Percentiles rank a stretch among this genome's conserved stretches.
phyloP scores from a whole-genome alignment of 2,329 filamentous ascomycete genomes.

The Xylariaceae sp. region DNA sequence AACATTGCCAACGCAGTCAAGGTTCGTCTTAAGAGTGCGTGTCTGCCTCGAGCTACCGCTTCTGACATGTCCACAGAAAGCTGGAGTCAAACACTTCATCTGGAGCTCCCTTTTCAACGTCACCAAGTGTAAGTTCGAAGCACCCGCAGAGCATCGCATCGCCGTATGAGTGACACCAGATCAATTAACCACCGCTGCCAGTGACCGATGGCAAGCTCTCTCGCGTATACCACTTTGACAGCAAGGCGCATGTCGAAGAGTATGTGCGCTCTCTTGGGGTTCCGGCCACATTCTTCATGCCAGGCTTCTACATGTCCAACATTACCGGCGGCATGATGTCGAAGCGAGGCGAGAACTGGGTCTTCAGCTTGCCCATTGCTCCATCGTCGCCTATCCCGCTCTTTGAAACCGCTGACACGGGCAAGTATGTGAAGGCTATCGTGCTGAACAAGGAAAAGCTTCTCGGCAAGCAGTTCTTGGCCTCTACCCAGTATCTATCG shows the following conservation, averaged over 20 bases:
- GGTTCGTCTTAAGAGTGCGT: slow-evolving; percentile 22
- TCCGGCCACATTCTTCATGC: slow-evolving; percentile 47
- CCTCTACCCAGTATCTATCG: slow-evolving; percentile 40
- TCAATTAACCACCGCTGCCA: slow-evolving; percentile 18
- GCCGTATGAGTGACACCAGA: neutral
- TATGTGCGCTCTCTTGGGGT: slow-evolving; percentile 46
- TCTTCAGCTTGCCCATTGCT: slow-evolving; percentile 31
- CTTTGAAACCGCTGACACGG: slow-evolving; percentile 35
- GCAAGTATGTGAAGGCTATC: slow-evolving; percentile 37
- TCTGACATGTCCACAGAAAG: slow-evolving; percentile 28
- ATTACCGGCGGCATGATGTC: slow-evolving; percentile 31
- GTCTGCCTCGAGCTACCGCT: neutral
- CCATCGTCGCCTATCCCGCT: slow-evolving; percentile 32
- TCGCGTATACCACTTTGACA: slow-evolving; percentile 49
- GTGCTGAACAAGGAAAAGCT: slow-evolving; percentile 33
- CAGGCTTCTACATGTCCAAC: slow-evolving; percentile 52
- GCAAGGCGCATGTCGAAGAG: slow-evolving; percentile 50
- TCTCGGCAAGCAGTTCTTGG: slow-evolving; percentile 41
- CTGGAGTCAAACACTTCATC: slow-evolving; percentile 40
- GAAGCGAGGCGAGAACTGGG: slow-evolving; percentile 33
- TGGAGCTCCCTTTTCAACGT: slow-evolving; percentile 41
- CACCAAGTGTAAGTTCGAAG: slow-evolving; percentile 34
- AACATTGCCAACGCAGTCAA: slow-evolving; percentile 44
- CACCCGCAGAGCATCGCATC: neutral
- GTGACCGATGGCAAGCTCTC: slow-evolving; percentile 38